phyloP scores from a whole-genome alignment of 352 stramenopile genomes.

The Blastocystis sp. region DNA sequence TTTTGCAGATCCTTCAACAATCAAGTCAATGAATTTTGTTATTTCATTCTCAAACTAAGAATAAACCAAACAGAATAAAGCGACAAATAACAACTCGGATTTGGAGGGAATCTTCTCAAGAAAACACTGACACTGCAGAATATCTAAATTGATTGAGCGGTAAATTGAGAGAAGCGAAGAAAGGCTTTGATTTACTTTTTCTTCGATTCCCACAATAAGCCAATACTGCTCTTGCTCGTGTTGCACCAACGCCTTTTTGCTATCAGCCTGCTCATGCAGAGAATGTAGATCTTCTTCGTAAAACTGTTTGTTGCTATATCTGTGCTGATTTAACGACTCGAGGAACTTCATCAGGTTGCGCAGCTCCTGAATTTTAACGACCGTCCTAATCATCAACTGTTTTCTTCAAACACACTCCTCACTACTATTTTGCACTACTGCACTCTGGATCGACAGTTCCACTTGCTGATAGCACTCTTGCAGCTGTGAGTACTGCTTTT shows the following conservation, averaged over 20 bases:
- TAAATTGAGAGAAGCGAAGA: not conserved
- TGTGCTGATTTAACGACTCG: constrained; percentile 1
- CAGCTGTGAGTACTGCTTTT: not conserved
- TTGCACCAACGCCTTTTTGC: not conserved
- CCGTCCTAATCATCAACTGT: not conserved
- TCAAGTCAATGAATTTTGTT: not conserved
- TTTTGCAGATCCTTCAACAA: not conserved
- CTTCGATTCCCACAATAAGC: not conserved
- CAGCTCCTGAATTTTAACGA: constrained; percentile 27
- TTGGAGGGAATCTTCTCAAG: constrained; percentile 24
- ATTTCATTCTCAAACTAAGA: constrained; percentile 47
- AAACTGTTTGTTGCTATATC: not conserved
- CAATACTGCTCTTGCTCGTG: not conserved
- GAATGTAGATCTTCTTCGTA: not conserved
- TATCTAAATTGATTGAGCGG: constrained; percentile 13
- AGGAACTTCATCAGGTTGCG: constrained; percentile 1
- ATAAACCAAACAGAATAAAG: not conserved
- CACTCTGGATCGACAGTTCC: not conserved
- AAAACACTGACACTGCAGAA: not conserved
- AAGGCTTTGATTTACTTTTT: not conserved
- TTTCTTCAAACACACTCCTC: not conserved
- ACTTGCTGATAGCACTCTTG: constrained; percentile 8
- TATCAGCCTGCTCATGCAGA: not conserved
- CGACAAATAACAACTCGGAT: constrained; percentile 22
- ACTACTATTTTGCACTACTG: not conserved